Evolutionary conservation across 225 moss, liverwort and hornwort species (phyloP).

Genomic region (Pseudoscleropodium purum): DNA sequence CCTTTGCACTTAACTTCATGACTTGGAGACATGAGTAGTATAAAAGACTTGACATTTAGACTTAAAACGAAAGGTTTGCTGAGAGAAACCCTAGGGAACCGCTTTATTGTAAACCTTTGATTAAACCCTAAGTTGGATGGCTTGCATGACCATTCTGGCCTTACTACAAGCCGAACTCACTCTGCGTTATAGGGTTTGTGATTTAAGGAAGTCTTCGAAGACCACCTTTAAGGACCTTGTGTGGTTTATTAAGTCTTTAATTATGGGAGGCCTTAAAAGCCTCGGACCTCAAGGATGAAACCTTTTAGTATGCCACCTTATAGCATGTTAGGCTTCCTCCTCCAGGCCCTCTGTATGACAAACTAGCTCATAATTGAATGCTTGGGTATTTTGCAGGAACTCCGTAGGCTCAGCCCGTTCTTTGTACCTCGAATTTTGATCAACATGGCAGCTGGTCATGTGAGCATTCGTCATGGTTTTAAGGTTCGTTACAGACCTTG

Average conservation of each 20-base stretch:
- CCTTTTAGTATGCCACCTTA: not conserved
- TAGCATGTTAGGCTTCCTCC: not conserved
- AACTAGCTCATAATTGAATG: not conserved
- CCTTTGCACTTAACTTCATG: not conserved
- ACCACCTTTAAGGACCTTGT: not conserved
- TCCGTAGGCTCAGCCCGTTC: conserved; percentile 78
- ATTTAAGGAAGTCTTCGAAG: not conserved
- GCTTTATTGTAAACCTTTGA: not conserved
- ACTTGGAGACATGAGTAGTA: not conserved
- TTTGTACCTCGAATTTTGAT: conserved; percentile 94
- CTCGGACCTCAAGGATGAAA: not conserved
- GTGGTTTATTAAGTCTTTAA: not conserved
- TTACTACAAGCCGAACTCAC: not conserved
- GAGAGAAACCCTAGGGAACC: not conserved
- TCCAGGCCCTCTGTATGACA: not conserved
- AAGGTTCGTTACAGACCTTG: conserved; percentile 43
- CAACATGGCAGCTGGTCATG: conserved; percentile 99
- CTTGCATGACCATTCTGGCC: not conserved
- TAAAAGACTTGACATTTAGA: not conserved
- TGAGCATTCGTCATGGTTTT: conserved; percentile 90
- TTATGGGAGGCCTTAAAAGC: not conserved
- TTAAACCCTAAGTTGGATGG: not conserved
- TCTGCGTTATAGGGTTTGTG: not conserved
- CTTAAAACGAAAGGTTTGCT: not conserved
- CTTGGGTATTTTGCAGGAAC: conserved; percentile 27